Evolutionary conservation across 2,329 filamentous ascomycete genomes (phyloP).

Genomic region (Berkeleyomyces basicola): DNA sequence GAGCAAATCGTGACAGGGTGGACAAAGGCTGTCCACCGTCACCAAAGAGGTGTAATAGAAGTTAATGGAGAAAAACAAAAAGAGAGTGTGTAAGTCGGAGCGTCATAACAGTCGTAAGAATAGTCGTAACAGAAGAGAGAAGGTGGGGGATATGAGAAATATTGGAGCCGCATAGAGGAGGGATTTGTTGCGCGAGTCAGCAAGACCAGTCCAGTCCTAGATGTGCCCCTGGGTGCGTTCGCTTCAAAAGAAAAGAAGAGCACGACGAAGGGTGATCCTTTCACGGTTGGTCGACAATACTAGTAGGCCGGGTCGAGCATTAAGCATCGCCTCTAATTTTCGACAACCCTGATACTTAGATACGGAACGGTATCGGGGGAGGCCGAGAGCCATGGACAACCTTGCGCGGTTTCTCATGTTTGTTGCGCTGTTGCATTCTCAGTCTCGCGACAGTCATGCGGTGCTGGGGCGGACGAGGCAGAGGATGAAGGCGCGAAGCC

Average conservation of each 20-base stretch:
- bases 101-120: slow-evolving; percentile 8
- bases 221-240: not conserved
- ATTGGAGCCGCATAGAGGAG: not conserved
- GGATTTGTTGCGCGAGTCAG: not conserved
- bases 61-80: not conserved
- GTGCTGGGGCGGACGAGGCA: not conserved
- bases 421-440: not conserved
- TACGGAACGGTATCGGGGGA: not conserved
- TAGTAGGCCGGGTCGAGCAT: no score
- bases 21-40: not conserved
- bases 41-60: not conserved
- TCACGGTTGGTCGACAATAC: no score
- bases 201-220: not conserved
- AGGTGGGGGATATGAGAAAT: not conserved
- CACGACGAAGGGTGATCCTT: no score
- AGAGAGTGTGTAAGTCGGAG: not conserved
- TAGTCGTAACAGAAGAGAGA: slow-evolving; percentile 1
- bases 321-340: not conserved
- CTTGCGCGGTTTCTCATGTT: not conserved
- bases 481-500: not conserved
- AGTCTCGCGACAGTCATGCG: not conserved
- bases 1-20: not conserved
- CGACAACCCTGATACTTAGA: not conserved
- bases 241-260: no score
- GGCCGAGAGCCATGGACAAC: not conserved